A percentile compares a stretch with the other conserved stretches of the same genome.
Conservation (phyloP, 2,329 filamentous ascomycete species). For the Bipolaris sorokiniana region DNA sequence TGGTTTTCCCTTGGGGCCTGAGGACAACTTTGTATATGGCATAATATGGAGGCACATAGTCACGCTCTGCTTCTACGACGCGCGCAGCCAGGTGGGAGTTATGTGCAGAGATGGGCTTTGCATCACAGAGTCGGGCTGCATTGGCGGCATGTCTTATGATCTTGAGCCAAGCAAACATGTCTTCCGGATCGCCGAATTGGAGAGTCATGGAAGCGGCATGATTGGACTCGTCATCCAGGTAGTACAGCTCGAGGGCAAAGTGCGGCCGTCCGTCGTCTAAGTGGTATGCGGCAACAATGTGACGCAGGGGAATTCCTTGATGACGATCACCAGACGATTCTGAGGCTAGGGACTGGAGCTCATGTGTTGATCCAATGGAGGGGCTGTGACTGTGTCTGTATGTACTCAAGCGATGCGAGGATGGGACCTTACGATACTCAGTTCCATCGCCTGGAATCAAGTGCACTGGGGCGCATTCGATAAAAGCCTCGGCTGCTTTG, state of each 20-base stretch:
- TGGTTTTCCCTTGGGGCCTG: constrained; percentile 63
- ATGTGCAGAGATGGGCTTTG: constrained; percentile 61
- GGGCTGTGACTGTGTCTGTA: constrained; percentile 63
- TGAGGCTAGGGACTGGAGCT: constrained; percentile 61
- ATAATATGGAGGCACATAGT: constrained; percentile 72
- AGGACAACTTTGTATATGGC: constrained; percentile 73
- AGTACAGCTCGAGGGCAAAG: constrained; percentile 71
- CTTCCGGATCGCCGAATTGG: constrained; percentile 67
- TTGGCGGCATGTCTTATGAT: constrained; percentile 66
- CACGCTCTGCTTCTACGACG: constrained; percentile 68
- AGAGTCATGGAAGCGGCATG: constrained; percentile 68
- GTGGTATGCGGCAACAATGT: constrained; percentile 70
- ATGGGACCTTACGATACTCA: constrained; percentile 37
- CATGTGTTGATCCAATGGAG: constrained; percentile 66
- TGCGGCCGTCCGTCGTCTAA: constrained; percentile 71
- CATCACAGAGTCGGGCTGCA: constrained; percentile 59
- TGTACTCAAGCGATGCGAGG: constrained; percentile 50
- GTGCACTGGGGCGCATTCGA: constrained; percentile 36
- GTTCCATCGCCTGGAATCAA: constrained; percentile 5
- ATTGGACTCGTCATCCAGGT: constrained; percentile 68
- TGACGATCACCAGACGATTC: constrained; percentile 61
- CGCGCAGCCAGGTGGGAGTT: constrained; percentile 68
- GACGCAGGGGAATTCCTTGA: constrained; percentile 65
- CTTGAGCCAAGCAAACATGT: constrained; percentile 69
- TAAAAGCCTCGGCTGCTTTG: constrained; percentile 69